Evolutionary conservation across 495 filamentous ascomycete species (phyloP).

Genomic region (Neurospora sp.): DNA sequence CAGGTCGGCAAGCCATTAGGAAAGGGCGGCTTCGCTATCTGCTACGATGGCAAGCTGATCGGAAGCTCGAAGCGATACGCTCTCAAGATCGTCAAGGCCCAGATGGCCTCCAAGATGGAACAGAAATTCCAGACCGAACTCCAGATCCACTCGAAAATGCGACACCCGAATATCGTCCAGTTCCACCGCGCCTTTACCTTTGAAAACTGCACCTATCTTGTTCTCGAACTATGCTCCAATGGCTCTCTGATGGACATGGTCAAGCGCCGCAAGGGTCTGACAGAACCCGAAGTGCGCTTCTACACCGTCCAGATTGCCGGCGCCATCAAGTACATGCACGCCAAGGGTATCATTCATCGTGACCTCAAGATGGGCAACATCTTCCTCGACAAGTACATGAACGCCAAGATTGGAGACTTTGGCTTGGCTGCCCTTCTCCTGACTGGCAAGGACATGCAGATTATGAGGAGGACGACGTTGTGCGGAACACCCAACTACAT

Average conservation of each 20-base stretch:
- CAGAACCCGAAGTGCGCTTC: conserved; percentile 81
- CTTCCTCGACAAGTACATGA: conserved; percentile 93
- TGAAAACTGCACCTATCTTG: conserved; percentile 78
- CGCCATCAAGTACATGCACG: conserved; percentile 94
- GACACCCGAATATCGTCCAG: conserved; percentile 85
- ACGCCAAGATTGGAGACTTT: conserved; percentile 96
- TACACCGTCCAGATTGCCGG: conserved; percentile 91
- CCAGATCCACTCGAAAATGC: conserved; percentile 96
- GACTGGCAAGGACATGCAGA: conserved; percentile 71
- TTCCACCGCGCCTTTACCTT: conserved; percentile 94
- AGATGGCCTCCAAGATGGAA: conserved; percentile 72
- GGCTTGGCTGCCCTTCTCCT: conserved; percentile 88
- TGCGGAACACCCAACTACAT: conserved; percentile 99
- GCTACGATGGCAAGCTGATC: conserved; percentile 62
- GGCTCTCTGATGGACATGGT: conserved; percentile 99
- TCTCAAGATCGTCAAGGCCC: conserved; percentile 82
- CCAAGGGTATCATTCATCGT: conserved; percentile 87
- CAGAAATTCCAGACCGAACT: conserved; percentile 99
- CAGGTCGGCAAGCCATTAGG: conserved; percentile 74
- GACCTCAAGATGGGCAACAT: conserved; percentile 98
- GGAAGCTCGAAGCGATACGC: conserved; percentile 60
- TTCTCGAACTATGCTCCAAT: conserved; percentile 88
- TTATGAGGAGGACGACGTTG: conserved; percentile 70
- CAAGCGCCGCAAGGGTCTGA: conserved; percentile 73
- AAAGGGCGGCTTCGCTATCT: conserved; percentile 92